Evolutionary conservation across 2,329 filamentous ascomycete genomes (phyloP).

Genomic region (Xylariaceae sp.): DNA sequence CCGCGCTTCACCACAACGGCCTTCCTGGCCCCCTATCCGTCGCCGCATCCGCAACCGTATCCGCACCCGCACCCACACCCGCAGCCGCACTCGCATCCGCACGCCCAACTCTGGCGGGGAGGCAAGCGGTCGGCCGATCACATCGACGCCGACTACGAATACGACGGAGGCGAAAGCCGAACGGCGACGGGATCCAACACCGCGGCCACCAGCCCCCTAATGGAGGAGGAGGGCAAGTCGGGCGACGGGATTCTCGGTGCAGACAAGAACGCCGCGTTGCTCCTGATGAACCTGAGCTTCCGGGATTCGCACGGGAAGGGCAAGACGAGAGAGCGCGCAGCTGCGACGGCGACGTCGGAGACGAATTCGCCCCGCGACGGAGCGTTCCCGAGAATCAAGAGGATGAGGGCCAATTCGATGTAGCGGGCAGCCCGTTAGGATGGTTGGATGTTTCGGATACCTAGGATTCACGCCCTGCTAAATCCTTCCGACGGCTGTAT

Average conservation of each 20-base stretch:
- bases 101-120: constrained; percentile 15
- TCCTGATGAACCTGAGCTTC: constrained; percentile 52
- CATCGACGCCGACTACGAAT: constrained; percentile 30
- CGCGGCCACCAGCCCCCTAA: constrained; percentile 18
- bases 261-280: constrained; percentile 51
- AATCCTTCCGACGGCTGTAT: background rate
- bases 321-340: background rate
- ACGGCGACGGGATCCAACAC: background rate
- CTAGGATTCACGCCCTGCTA: too few species aligned
- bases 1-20: constrained; percentile 41
- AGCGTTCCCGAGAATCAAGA: constrained; percentile 41
- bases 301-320: constrained; percentile 34
- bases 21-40: constrained; percentile 24
- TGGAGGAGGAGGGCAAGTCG: constrained; percentile 16
- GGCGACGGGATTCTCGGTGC: constrained; percentile 29
- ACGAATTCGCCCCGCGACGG: constrained; percentile 29
- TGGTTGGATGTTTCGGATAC: too few species aligned
- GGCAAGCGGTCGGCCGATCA: constrained; percentile 36
- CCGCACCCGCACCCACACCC: constrained; percentile 5
- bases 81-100: constrained; percentile 1
- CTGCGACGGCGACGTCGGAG: constrained; percentile 13
- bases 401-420: constrained; percentile 45
- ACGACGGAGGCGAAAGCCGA: constrained; percentile 26
- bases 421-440: constrained; percentile 19
- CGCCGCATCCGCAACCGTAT: constrained; percentile 19